phyloP scores from a whole-genome alignment of 2,329 filamentous ascomycete genomes.

The Colletotrichum filicis region DNA sequence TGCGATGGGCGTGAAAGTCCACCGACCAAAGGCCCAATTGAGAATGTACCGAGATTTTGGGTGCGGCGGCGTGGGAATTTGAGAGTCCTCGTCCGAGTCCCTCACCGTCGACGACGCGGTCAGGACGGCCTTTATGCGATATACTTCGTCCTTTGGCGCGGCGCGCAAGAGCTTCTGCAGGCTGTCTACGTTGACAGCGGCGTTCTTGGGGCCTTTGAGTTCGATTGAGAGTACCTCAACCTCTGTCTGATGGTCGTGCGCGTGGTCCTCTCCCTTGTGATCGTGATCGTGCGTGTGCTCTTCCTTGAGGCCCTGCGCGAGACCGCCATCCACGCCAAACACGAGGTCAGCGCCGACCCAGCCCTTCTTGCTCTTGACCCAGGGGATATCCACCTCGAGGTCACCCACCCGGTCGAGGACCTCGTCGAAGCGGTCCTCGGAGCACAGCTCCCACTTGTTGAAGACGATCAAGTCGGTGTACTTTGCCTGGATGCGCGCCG shows the following conservation, averaged over 20 bases:
- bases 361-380: slow-evolving; percentile 87
- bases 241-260: slow-evolving; percentile 79
- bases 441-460: slow-evolving; percentile 89
- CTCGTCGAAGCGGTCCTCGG: slow-evolving; percentile 79
- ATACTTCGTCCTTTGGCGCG: slow-evolving; percentile 92
- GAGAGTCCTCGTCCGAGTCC: slow-evolving; percentile 62
- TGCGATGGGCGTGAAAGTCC: slow-evolving; percentile 80
- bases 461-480: slow-evolving; percentile 93
- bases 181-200: slow-evolving; percentile 66
- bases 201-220: slow-evolving; percentile 58
- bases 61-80: slow-evolving; percentile 43
- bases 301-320: slow-evolving; percentile 68
- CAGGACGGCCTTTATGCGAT: slow-evolving; percentile 86
- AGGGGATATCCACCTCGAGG: slow-evolving; percentile 81
- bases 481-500: slow-evolving; percentile 85
- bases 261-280: slow-evolving; percentile 46
- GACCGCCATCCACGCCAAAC: slow-evolving; percentile 87
- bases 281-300: slow-evolving; percentile 49
- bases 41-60: slow-evolving; percentile 77
- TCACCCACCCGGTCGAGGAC: slow-evolving; percentile 84
- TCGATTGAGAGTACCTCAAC: slow-evolving; percentile 92
- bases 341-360: slow-evolving; percentile 82
- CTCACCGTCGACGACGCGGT: slow-evolving; percentile 57
- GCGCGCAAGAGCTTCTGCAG: slow-evolving; percentile 74
- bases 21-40: slow-evolving; percentile 97